Percentiles rank a stretch among this genome's conserved stretches.
Evolutionary conservation across 2,329 filamentous ascomycete species (phyloP).

Genomic region (Dactylellina sp.): DNA sequence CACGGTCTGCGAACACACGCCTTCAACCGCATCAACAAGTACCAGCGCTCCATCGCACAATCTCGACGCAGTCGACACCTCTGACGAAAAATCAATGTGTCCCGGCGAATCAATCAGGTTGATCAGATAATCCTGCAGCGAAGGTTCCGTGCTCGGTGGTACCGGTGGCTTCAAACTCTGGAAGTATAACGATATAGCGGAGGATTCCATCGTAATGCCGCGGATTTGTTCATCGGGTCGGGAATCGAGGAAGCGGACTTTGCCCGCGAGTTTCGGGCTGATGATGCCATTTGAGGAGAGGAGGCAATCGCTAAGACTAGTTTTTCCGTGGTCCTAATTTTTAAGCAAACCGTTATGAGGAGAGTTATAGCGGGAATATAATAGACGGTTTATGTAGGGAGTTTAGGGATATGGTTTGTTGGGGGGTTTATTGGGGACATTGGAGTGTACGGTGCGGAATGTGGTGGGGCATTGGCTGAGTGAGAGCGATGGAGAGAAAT

Average conservation of each 20-base stretch:
- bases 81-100: constrained; percentile 98
- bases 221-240: constrained; percentile 93
- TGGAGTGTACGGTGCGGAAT: background rate
- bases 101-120: constrained; percentile 98
- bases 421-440: too few relatives aligned
- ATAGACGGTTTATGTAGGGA: background rate
- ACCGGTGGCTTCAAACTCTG: constrained; percentile 78
- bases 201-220: constrained; percentile 99
- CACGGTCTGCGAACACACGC: constrained; percentile 97
- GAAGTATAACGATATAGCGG: constrained; percentile 95
- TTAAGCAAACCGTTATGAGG: constrained; percentile 46
- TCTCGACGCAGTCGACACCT: constrained; percentile 94
- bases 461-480: constrained; percentile 4
- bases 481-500: constrained; percentile 27
- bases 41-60: constrained; percentile 95
- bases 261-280: constrained; percentile 94
- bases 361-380: constrained; percentile 47
- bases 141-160: constrained; percentile 36
- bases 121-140: constrained; percentile 84
- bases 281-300: constrained; percentile 99
- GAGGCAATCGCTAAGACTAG: constrained; percentile 92
- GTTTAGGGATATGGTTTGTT: constrained; percentile 18
- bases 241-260: constrained; percentile 97
- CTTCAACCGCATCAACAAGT: constrained; percentile 94
- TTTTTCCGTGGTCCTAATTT: constrained; percentile 94